phyloP scores from a whole-genome alignment of 345 rosid species.

The Citrus unshiu region DNA sequence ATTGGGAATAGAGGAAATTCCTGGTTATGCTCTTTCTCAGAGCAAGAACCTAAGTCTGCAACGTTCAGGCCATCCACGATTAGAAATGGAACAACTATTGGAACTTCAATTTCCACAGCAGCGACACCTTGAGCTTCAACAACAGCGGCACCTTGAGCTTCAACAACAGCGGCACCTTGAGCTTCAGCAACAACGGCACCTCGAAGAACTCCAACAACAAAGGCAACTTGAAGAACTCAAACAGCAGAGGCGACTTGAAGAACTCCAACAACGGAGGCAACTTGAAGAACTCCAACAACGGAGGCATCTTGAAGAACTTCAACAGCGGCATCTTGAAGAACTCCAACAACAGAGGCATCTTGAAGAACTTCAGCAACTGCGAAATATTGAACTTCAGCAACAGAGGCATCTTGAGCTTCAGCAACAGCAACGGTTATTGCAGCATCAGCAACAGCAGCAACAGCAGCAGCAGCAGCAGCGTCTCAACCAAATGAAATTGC shows the following conservation, averaged over 20 bases:
- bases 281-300: slow-evolving; percentile 24
- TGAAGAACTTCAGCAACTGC: slow-evolving; percentile 33
- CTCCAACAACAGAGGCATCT: slow-evolving; percentile 28
- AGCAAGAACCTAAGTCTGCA: slow-evolving; percentile 17
- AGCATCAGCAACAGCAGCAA: slow-evolving; percentile 31
- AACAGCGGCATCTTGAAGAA: slow-evolving; percentile 17
- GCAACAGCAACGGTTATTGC: slow-evolving; percentile 31
- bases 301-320: slow-evolving; percentile 25
- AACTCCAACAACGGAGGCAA: slow-evolving; percentile 25
- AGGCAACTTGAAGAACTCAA: too few species aligned
- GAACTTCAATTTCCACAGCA: slow-evolving; percentile 38
- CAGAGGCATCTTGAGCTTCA: slow-evolving; percentile 25
- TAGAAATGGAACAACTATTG: slow-evolving; percentile 34
- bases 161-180: slow-evolving; percentile 23
- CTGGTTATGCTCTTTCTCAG: slow-evolving; percentile 12
- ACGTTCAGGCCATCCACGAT: slow-evolving; percentile 18
- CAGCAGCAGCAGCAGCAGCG: slow-evolving; percentile 32
- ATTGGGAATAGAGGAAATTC: slow-evolving; percentile 25
- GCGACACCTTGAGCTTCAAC: slow-evolving; percentile 24
- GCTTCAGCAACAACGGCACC: slow-evolving; percentile 30
- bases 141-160: slow-evolving; percentile 31
- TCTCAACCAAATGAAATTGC: slow-evolving; percentile 25
- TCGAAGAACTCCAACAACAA: slow-evolving; percentile 25
- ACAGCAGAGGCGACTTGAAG: slow-evolving; percentile 4
- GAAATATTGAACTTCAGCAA: slow-evolving; percentile 30